A percentile compares a stretch with the other conserved stretches of the same genome.
These are phyloP conservation scores for Linnemannia elongata DNA, from an alignment of 192 early-diverging fungal species.

Conservation along the genomic window DNA sequence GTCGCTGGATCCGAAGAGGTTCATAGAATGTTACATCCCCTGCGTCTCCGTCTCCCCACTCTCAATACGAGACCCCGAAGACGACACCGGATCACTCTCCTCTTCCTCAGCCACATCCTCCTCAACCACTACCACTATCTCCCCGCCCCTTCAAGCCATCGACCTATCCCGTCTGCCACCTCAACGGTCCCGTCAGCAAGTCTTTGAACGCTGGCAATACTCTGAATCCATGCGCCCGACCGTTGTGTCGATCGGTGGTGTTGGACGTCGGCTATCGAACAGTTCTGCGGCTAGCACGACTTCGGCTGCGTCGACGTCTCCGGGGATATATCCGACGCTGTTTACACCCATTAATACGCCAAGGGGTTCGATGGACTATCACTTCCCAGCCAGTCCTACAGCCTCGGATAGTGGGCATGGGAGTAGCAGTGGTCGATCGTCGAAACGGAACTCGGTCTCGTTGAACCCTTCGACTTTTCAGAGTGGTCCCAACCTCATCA, in stretches of 20 bases:
- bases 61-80: slow-evolving; percentile 26
- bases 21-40: slow-evolving; percentile 24
- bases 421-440: background rate
- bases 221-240: slow-evolving; percentile 14
- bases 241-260: slow-evolving; percentile 30
- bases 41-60: slow-evolving; percentile 29
- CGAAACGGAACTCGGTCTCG: slow-evolving; percentile 25
- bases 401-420: background rate
- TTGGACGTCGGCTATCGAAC: slow-evolving; percentile 24
- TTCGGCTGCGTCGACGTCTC: slow-evolving; percentile 4
- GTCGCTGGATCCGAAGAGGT: slow-evolving; percentile 18
- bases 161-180: slow-evolving; percentile 7
- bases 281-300: slow-evolving; percentile 31
- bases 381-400: slow-evolving; percentile 5
- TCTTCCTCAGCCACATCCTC: slow-evolving; percentile 25
- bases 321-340: slow-evolving; percentile 29
- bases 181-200: slow-evolving; percentile 15
- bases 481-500: slow-evolving; percentile 9
- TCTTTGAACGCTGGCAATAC: slow-evolving; percentile 39
- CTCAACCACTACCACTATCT: background rate
- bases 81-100: slow-evolving; percentile 27
- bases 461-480: background rate
- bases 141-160: slow-evolving; percentile 21
- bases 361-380: slow-evolving; percentile 4
- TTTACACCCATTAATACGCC: background rate